Evolutionary conservation across 148 eudicot species (phyloP), one percentile per base, ranked within the genome.

Genomic region (Cornus florida): DNA sequence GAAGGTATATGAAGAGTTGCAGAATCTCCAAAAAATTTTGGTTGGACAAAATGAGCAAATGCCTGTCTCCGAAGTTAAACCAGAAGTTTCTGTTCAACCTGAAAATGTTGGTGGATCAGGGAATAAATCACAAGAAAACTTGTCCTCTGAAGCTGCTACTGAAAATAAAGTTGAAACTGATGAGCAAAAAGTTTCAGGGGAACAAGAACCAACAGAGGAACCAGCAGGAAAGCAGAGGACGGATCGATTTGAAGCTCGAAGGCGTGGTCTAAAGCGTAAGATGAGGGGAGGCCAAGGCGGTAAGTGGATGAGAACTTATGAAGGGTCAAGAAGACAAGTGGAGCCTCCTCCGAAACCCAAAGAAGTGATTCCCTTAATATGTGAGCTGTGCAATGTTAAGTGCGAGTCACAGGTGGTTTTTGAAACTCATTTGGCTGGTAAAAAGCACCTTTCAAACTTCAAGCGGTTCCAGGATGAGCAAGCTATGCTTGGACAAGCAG

Each of bases 311-410:
- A 90, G 78, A 75, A 41, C 80, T 62, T 16, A 50, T 46, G 90
- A 87, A 38, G 87, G 91, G 16, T 80, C 88, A 69, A 88, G 83
- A 81, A 84, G 77, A 77, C 72, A 70, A 3, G 82, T 82, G 31
- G 87, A 87, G 69, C 84, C 89, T 75, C 84, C 89, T 75, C 80
- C 82, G 12, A 87, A 83, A 67, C 89, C 91, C 24, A 85, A 87
- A 78, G 87, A 82, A 71, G 66, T 80, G 57, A 76, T 88, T 78
- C 88, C 89, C 19, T 77, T 89, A 24, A 33, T 89, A 28, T 94
- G 96, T 79, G 90, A 92, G 69, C 24, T 94, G 78, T 94, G 96
- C 86, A 90, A 87, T 57, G 93, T 89, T 38, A 94, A 86, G 72
- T 92, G 98, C 43, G 98, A 94, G 72, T 86, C 97, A 70, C 86